Evolutionary conservation across 1,139 yeast genomes (phyloP).

Genomic region (Yamadazyma dendronema): DNA sequence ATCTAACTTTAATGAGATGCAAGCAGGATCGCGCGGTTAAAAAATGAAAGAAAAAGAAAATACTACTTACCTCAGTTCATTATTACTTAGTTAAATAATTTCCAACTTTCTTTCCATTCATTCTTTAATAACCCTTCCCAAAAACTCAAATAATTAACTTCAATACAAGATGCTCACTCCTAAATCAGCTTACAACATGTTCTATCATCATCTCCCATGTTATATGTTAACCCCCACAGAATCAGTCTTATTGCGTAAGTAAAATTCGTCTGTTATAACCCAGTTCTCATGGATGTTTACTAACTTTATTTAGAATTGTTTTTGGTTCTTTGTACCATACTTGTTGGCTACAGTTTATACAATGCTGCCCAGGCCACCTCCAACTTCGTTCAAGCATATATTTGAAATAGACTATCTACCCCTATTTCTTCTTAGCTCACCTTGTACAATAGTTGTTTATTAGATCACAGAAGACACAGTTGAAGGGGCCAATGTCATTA

Average conservation of each 20-base stretch:
- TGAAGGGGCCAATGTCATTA: no score
- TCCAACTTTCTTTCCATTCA: not conserved
- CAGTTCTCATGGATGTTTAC: constrained; percentile 5
- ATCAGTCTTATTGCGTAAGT: constrained; percentile 29
- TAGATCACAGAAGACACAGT: no score
- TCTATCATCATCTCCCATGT: constrained; percentile 39
- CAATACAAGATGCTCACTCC: constrained; percentile 11
- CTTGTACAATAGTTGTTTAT: not conserved
- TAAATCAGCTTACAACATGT: constrained; percentile 21
- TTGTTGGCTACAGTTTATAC: constrained; percentile 39
- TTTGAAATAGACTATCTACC: not conserved
- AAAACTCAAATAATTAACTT: no score
- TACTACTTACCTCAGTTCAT: no score
- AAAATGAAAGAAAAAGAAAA: no score
- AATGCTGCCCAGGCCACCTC: constrained; percentile 27
- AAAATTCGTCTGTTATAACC: not conserved
- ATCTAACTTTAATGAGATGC: no score
- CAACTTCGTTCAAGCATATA: not conserved
- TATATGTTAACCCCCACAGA: constrained; percentile 40
- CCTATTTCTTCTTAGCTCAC: no score
- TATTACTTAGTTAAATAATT: no score
- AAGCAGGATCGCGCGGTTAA: no score
- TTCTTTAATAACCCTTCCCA: no score
- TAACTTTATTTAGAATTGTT: constrained; percentile 10
- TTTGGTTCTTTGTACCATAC: constrained; percentile 23